Conservation (phyloP, 2,329 filamentous ascomycete species). For the Colletotrichum acutatum region DNA sequence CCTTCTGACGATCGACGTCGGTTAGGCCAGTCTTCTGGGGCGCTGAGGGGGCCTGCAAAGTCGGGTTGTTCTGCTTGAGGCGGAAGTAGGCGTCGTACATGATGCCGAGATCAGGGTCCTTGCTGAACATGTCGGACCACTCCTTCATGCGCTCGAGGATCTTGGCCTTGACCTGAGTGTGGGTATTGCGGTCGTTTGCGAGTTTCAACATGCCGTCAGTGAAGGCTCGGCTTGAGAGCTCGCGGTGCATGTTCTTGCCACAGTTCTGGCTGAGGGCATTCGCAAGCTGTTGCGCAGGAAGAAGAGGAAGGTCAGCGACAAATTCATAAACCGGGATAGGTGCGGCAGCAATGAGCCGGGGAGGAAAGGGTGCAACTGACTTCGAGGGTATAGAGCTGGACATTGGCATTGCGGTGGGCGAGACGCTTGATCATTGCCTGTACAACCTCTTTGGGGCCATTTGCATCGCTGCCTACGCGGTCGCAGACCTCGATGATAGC, state of each 20-base stretch:
- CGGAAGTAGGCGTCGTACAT: constrained; percentile 96
- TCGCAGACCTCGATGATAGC: constrained; percentile 74
- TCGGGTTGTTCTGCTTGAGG: constrained; percentile 86
- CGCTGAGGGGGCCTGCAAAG: constrained; percentile 89
- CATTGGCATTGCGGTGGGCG: constrained; percentile 93
- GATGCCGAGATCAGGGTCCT: constrained; percentile 91
- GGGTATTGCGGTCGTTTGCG: constrained; percentile 93
- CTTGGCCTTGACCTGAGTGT: constrained; percentile 96
- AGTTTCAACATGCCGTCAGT: constrained; percentile 93
- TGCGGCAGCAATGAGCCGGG: not conserved
- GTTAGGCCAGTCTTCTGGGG: constrained; percentile 94
- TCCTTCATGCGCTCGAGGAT: constrained; percentile 96
- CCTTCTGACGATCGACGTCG: constrained; percentile 88
- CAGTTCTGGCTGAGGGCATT: constrained; percentile 95
- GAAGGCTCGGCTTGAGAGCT: constrained; percentile 90
- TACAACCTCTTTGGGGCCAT: constrained; percentile 83
- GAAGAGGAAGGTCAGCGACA: constrained; percentile 19
- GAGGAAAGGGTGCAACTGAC: constrained; percentile 53
- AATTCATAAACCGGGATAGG: not conserved
- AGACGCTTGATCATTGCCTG: constrained; percentile 92
- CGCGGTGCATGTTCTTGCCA: constrained; percentile 85
- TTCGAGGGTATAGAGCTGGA: constrained; percentile 94
- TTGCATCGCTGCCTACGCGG: constrained; percentile 64
- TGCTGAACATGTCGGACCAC: constrained; percentile 94
- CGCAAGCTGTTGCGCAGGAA: constrained; percentile 68